Conservation (phyloP, 306 rosid genomes). For the Prinsepia uniflora region DNA sequence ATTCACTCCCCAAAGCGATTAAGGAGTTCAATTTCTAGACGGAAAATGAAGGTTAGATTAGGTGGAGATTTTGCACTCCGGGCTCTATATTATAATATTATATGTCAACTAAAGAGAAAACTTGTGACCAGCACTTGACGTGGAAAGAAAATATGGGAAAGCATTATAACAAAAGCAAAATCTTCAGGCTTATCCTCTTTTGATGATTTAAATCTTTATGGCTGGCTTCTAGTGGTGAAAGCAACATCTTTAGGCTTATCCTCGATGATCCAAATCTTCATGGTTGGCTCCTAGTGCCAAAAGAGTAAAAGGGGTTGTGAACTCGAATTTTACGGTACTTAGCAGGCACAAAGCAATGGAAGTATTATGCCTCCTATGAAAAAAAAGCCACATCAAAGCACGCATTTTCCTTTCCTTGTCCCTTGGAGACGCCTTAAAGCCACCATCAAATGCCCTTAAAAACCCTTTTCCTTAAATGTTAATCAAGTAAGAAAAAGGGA, state of each 20-base stretch:
- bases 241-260: not conserved
- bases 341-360: too few species aligned
- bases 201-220: not conserved
- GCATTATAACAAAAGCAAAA: not conserved
- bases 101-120: not conserved
- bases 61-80: not conserved
- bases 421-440: too few species aligned
- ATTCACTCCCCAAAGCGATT: too few species aligned
- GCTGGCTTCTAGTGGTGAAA: not conserved
- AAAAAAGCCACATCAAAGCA: too few species aligned
- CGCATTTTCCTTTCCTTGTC: too few species aligned
- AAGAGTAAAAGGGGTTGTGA: too few species aligned
- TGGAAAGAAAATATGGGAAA: not conserved
- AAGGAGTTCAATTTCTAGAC: not conserved
- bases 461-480: too few species aligned
- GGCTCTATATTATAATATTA: not conserved
- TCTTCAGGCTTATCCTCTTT: not conserved
- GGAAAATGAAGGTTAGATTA: not conserved
- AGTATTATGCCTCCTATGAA: too few species aligned
- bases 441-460: too few species aligned
- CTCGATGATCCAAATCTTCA: not conserved
- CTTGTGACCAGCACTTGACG: not conserved
- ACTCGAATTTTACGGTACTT: too few species aligned
- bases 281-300: too few species aligned
- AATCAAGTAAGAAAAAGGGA: not conserved